A percentile compares a stretch with the other conserved stretches of the same genome.
Evolutionary conservation across 768 basidiomycete species (phyloP).

Genomic region (Fomitopsis pulvina): DNA sequence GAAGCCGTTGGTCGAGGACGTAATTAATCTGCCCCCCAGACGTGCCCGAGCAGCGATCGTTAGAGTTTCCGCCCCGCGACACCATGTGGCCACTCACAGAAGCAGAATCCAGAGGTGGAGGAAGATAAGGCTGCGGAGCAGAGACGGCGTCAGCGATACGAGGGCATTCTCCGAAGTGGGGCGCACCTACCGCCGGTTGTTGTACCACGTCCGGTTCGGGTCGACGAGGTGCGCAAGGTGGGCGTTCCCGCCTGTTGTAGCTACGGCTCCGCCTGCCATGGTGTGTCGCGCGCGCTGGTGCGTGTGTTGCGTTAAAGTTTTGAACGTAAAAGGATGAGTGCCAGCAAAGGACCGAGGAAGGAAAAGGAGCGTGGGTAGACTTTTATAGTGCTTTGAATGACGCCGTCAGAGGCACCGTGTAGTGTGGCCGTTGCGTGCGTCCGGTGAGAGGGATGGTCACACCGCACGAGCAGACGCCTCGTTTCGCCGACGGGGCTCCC

Average conservation of each 20-base stretch:
- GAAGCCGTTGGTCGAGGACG: constrained; percentile 31
- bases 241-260: neutral
- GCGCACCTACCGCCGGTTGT: constrained; percentile 4
- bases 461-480: neutral
- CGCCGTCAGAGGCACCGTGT: neutral
- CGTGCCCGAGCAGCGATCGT: neutral
- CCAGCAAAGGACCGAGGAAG: constrained; percentile 18
- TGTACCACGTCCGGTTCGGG: constrained; percentile 8
- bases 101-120: constrained; percentile 25
- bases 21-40: constrained; percentile 23
- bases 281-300: constrained; percentile 16
- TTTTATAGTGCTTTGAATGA: constrained; percentile 13
- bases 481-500: constrained; percentile 7
- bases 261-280: constrained; percentile 50
- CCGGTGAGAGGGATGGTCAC: constrained; percentile 2
- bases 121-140: constrained; percentile 7
- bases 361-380: constrained; percentile 13
- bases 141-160: neutral
- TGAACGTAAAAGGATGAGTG: constrained; percentile 15
- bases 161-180: neutral
- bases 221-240: neutral
- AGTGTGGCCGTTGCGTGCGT: neutral
- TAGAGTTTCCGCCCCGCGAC: neutral
- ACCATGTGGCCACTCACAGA: constrained; percentile 13
- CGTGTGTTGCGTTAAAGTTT: constrained; percentile 8